Evolutionary conservation across 1,284 basidiomycete genomes (phyloP).

Genomic region (Leccinum fallax): DNA sequence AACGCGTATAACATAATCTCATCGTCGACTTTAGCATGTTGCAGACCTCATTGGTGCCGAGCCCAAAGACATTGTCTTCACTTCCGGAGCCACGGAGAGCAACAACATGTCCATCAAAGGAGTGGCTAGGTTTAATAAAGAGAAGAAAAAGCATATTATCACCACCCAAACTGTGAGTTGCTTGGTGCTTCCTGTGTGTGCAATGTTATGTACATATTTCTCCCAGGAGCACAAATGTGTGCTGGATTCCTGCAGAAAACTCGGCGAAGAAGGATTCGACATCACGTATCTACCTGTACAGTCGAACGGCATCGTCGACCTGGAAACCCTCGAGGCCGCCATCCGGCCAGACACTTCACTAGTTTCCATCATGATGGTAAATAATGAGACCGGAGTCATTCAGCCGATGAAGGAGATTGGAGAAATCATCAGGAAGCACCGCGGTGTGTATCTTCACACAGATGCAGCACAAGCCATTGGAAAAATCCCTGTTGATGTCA

Average conservation of each 20-base stretch:
- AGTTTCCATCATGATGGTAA: conserved; percentile 98
- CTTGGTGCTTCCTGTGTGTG: background rate
- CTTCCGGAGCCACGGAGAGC: conserved; percentile 96
- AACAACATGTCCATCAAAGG: conserved; percentile 99
- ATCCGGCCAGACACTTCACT: conserved; percentile 88
- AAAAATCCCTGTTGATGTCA: conserved; percentile 91
- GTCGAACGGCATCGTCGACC: conserved; percentile 80
- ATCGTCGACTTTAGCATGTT: conserved; percentile 59
- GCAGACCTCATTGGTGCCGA: conserved; percentile 94
- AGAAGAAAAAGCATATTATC: conserved; percentile 89
- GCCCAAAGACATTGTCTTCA: conserved; percentile 96
- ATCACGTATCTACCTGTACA: conserved; percentile 96
- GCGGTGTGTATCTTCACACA: conserved; percentile 94
- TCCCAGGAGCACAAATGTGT: conserved; percentile 98
- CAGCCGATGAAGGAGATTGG: conserved; percentile 98
- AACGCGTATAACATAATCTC: conserved; percentile 18
- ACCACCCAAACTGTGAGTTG: conserved; percentile 83
- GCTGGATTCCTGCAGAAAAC: conserved; percentile 94
- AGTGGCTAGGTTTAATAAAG: conserved; percentile 91
- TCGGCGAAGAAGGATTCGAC: conserved; percentile 97
- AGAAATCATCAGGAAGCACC: conserved; percentile 76
- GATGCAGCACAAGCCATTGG: conserved; percentile 97
- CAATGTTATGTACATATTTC: conserved; percentile 2
- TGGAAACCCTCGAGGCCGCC: conserved; percentile 77
- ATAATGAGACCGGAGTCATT: conserved; percentile 99